A percentile compares a stretch with the other conserved stretches of the same genome.
phyloP scores from a whole-genome alignment of 164 flowering plant species.

The Chimonanthus praecox region DNA sequence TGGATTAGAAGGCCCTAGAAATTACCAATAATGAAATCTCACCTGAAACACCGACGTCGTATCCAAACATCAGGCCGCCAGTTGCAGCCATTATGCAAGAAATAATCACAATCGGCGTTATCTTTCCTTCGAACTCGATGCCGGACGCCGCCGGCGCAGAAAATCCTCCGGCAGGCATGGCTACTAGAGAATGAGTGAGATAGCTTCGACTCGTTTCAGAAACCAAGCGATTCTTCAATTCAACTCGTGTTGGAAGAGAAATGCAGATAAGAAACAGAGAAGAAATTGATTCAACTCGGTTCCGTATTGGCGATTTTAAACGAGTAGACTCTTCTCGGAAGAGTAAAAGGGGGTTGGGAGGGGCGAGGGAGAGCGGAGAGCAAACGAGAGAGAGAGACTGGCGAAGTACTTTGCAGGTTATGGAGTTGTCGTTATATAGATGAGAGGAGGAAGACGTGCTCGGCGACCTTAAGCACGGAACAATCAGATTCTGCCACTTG shows the following conservation, averaged over 20 bases:
- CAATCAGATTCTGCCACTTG: neutral
- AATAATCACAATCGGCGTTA: slow-evolving; percentile 86
- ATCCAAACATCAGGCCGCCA: slow-evolving; percentile 97
- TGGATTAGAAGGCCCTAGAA: neutral
- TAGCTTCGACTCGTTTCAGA: neutral
- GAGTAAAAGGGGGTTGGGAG: neutral
- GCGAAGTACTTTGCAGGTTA: neutral
- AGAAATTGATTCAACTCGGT: neutral
- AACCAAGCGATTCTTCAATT: neutral
- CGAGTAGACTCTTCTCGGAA: neutral
- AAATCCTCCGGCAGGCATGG: slow-evolving; percentile 54
- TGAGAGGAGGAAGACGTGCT: neutral
- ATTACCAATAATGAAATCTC: slow-evolving; percentile 3
- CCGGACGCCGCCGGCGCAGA: slow-evolving; percentile 35
- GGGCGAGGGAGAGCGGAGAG: neutral
- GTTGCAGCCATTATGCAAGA: slow-evolving; percentile 97
- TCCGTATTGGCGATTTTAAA: too few species aligned
- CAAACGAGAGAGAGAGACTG: neutral
- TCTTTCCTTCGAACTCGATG: slow-evolving; percentile 72
- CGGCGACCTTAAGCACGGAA: neutral
- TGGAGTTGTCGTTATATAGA: neutral
- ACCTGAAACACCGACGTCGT: slow-evolving; percentile 97
- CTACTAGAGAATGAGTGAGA: neutral
- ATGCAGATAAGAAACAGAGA: too few species aligned
- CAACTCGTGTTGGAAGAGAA: too few species aligned